These are phyloP conservation scores for maize (Zea mays) DNA, from an alignment of 176 grass and related monocot species.

Conservation along the genomic window DNA sequence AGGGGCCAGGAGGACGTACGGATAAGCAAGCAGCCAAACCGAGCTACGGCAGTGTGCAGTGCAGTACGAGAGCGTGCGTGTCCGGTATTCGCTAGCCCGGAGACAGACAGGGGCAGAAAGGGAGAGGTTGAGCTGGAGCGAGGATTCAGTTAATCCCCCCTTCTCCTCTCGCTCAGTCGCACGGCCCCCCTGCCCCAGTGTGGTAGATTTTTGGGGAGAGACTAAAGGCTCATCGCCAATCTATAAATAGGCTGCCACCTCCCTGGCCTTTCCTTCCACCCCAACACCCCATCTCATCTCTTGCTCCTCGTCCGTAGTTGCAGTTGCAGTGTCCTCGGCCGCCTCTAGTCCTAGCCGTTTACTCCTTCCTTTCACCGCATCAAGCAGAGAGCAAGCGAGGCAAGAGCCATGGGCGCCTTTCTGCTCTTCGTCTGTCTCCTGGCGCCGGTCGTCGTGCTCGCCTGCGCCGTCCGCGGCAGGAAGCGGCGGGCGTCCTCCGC, in stretches of 20 bases:
- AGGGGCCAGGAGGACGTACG: conserved; percentile 27
- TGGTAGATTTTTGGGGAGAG: conserved; percentile 32
- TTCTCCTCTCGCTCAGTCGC: background rate
- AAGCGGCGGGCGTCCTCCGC: background rate
- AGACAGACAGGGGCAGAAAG: conserved; percentile 31
- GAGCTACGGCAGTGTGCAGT: conserved; percentile 1
- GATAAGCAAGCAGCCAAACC: conserved; percentile 9
- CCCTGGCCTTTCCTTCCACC: conserved; percentile 33
- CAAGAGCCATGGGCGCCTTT: conserved; percentile 34
- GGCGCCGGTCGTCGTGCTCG: conserved; percentile 36
- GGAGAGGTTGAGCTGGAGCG: conserved; percentile 48
- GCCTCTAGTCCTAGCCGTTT: background rate
- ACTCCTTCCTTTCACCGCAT: background rate
- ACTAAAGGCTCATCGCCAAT: conserved; percentile 29
- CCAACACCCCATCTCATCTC: conserved; percentile 5
- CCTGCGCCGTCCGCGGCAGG: conserved; percentile 26
- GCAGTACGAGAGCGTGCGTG: conserved; percentile 14
- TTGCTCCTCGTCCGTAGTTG: too few relatives aligned
- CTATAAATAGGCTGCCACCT: conserved; percentile 58
- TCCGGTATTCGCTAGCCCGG: conserved; percentile 4
- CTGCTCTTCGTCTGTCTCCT: conserved; percentile 47
- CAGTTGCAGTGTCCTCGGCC: background rate
- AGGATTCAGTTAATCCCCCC: conserved; percentile 18
- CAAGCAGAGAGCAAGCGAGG: background rate
- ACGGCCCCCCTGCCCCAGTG: background rate